Evolutionary conservation across 2,329 filamentous ascomycete genomes (phyloP).

Genomic region (Ophiosphaerella narmari): DNA sequence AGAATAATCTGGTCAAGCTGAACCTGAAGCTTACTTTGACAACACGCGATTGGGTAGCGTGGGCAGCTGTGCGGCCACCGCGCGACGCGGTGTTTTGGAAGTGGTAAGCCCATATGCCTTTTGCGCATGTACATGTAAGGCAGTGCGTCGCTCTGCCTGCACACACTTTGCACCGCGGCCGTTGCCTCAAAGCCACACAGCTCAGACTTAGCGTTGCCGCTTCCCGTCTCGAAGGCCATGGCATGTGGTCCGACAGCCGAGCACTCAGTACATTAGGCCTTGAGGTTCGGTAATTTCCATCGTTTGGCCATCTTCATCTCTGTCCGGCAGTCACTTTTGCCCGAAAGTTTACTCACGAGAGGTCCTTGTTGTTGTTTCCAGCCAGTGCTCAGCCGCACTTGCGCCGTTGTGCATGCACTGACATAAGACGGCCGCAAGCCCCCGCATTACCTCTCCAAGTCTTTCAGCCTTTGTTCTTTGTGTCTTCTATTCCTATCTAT

Average conservation of each 20-base stretch:
- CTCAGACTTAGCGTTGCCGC: constrained; percentile 18
- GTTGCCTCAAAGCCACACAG: constrained; percentile 4
- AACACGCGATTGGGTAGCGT: not conserved
- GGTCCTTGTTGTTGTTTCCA: not conserved
- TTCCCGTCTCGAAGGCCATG: constrained; percentile 17
- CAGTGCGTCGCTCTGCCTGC: not conserved
- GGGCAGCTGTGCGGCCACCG: not conserved
- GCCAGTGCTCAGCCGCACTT: constrained; percentile 3
- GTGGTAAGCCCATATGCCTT: not conserved
- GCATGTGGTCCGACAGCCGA: constrained; percentile 8
- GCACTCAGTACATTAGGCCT: not conserved
- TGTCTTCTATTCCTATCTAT: not conserved
- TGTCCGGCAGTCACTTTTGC: not conserved
- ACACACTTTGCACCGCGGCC: too few relatives aligned
- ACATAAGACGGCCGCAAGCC: constrained; percentile 7
- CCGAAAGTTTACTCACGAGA: not conserved
- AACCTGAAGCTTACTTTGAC: not conserved
- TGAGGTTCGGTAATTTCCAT: constrained; percentile 3
- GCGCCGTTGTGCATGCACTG: constrained; percentile 5
- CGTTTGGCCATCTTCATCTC: not conserved
- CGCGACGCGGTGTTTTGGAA: not conserved
- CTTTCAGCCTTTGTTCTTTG: not conserved
- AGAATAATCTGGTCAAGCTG: not conserved
- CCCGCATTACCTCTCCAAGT: not conserved
- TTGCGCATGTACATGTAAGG: not conserved